These are phyloP conservation scores for Trametes cinnabarina DNA, from an alignment of 768 basidiomycete species.

Conservation along the genomic window DNA sequence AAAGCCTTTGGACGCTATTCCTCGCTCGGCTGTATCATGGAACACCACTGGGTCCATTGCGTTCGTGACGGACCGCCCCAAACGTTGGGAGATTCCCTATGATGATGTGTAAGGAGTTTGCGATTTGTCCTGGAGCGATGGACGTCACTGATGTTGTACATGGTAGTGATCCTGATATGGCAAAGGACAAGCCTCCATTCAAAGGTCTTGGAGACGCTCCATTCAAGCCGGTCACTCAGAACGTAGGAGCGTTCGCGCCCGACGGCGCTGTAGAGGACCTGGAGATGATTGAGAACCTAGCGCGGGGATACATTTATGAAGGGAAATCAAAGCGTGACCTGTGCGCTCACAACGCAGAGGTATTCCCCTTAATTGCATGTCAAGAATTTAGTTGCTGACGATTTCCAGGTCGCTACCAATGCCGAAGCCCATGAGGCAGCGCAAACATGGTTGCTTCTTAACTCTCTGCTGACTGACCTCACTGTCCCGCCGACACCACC, in stretches of 20 bases:
- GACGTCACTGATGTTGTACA: not conserved
- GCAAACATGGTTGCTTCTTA: slow-evolving; percentile 67
- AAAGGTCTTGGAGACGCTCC: slow-evolving; percentile 63
- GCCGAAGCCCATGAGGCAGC: slow-evolving; percentile 55
- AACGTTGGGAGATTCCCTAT: slow-evolving; percentile 67
- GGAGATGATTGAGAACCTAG: slow-evolving; percentile 57
- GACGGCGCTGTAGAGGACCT: slow-evolving; percentile 39
- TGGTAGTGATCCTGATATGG: slow-evolving; percentile 36
- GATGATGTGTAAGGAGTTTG: slow-evolving; percentile 64
- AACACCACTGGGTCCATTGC: slow-evolving; percentile 59
- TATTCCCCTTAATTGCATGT: slow-evolving; percentile 19
- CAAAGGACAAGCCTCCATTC: slow-evolving; percentile 33
- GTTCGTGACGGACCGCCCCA: slow-evolving; percentile 59
- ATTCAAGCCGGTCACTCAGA: slow-evolving; percentile 52
- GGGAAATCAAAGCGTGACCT: slow-evolving; percentile 44
- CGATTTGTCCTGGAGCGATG: not conserved
- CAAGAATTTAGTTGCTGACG: not conserved
- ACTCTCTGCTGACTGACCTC: slow-evolving; percentile 52
- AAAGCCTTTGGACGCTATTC: slow-evolving; percentile 65
- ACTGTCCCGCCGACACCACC: slow-evolving; percentile 32
- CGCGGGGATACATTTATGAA: slow-evolving; percentile 58
- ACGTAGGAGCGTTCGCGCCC: slow-evolving; percentile 50
- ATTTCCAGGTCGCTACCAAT: slow-evolving; percentile 43
- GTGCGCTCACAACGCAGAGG: slow-evolving; percentile 64
- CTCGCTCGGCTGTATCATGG: slow-evolving; percentile 66